Conservation (phyloP, 495 filamentous ascomycete genomes). For the Hypoxylon lienhwacheense region DNA sequence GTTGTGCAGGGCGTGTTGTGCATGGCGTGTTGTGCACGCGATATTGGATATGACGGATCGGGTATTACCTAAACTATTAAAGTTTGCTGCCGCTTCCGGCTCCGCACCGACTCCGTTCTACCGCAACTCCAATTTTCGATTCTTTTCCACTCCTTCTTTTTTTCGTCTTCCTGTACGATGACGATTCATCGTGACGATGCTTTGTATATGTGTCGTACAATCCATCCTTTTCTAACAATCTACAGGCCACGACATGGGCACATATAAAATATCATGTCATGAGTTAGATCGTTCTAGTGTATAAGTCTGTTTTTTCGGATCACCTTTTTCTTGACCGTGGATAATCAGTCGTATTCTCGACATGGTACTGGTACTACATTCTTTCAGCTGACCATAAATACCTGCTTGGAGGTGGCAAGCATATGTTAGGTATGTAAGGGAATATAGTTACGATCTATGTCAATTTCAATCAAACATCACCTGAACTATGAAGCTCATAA, state of each 20-base stretch:
- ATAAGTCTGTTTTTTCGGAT: conserved; percentile 8
- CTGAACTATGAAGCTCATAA: conserved; percentile 19
- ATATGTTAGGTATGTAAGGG: background rate
- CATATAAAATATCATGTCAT: no score
- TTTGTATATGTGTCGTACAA: background rate
- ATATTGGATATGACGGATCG: conserved; percentile 10
- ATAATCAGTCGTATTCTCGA: background rate
- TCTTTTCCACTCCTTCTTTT: background rate
- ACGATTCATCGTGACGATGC: conserved; percentile 2
- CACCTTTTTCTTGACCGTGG: no score
- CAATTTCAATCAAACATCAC: conserved; percentile 12
- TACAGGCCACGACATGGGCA: no score
- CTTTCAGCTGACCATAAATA: conserved; percentile 31
- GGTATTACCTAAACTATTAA: conserved; percentile 32
- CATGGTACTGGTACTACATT: conserved; percentile 18
- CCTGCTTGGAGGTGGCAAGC: conserved; percentile 2
- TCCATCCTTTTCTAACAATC: no score
- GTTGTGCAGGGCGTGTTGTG: background rate
- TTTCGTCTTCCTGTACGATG: conserved; percentile 15
- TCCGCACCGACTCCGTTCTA: conserved; percentile 27
- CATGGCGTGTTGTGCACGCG: background rate
- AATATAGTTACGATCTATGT: conserved; percentile 1
- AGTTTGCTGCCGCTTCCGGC: conserved; percentile 14
- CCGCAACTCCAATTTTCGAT: conserved; percentile 2
- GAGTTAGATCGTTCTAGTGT: conserved; percentile 12